Evolutionary conservation across 768 basidiomycete species (phyloP), one percentile per base, ranked within the genome.

Genomic region (Lactarius akahatsu): DNA sequence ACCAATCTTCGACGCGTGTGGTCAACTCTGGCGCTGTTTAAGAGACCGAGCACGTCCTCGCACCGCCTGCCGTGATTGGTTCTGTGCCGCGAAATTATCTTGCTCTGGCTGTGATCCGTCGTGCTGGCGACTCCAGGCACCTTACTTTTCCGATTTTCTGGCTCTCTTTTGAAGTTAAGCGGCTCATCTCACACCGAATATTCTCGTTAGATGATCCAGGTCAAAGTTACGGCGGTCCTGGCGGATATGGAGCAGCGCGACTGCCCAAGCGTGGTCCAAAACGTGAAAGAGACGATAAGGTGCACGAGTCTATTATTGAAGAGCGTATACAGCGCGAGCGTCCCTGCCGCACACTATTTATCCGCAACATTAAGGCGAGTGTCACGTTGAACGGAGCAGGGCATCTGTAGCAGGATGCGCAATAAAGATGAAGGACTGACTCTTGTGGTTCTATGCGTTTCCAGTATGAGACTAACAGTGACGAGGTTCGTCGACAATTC

Each of bases 341-440:
- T 71, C 94, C 94, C 1, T 98, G 97, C 77, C 86, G 97, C 61
- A 98, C 95, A 3, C 80, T 99, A 40, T 99, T 99, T 75, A 95
- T 98, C 70, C 88, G 97, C 72, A 99, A 99, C 76, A 93, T 99
- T 73, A 97, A 95, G 89, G 96, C 92, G 79, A 89, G 93, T 85
- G 65, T 66, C 64, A 57, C 28, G 47, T 65, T 58, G 54, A 52
- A 61, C 60, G 47, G 54, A 57, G 11, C 43, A 7, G 20, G 28
- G 34, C 57, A 60, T 30, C 55, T 45, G 13, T 40, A 43, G 47
- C 64, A 63, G 56, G 59, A 50, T 34, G 34, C 15, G 59, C 38
- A 11, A 28, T 52, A 8, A 30, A 41, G 45, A 66, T 67, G 43
- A 60, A 43, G 54, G 45, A 43, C 63, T 72, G 41, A 65, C 57